These are phyloP conservation scores for Wallacemonas sp. DNA, from an alignment of 208 protist genomes.

Conservation along the genomic window DNA sequence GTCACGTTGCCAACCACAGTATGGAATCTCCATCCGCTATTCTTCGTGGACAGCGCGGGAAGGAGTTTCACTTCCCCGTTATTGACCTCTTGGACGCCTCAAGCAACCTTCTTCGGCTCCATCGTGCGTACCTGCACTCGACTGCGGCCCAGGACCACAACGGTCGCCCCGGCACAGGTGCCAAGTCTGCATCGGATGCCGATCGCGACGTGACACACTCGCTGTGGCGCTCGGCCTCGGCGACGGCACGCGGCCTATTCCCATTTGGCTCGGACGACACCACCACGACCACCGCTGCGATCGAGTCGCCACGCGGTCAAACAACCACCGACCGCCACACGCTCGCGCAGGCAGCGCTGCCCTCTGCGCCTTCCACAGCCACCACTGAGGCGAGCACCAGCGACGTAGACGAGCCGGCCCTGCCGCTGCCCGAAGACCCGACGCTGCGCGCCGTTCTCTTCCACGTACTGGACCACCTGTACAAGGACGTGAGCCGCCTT, in stretches of 20 bases:
- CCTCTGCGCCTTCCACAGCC: no score
- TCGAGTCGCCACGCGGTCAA: no score
- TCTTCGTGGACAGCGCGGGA: background rate
- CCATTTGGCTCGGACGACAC: background rate
- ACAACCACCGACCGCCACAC: no score
- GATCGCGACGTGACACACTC: background rate
- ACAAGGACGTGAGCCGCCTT: conserved; percentile 18
- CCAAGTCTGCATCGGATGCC: background rate
- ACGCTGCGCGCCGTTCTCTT: conserved; percentile 9
- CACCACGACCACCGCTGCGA: no score
- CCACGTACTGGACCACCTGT: conserved; percentile 11
- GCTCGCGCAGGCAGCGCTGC: no score
- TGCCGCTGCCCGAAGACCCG: background rate
- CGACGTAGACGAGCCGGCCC: background rate
- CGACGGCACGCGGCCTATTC: conserved; percentile 4
- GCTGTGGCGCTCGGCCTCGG: conserved; percentile 7
- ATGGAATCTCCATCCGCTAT: background rate
- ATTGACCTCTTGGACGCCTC: background rate
- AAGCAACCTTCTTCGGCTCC: conserved; percentile 3
- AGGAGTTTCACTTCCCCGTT: background rate
- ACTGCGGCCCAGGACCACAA: background rate
- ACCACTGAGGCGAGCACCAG: no score
- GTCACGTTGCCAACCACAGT: no score
- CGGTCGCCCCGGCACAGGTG: background rate
- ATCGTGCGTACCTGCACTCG: conserved; percentile 3